Evolutionary conservation across 2,329 filamentous ascomycete genomes (phyloP), one percentile per base, ranked within the genome.

Genomic region (Neofusicoccum ribis): DNA sequence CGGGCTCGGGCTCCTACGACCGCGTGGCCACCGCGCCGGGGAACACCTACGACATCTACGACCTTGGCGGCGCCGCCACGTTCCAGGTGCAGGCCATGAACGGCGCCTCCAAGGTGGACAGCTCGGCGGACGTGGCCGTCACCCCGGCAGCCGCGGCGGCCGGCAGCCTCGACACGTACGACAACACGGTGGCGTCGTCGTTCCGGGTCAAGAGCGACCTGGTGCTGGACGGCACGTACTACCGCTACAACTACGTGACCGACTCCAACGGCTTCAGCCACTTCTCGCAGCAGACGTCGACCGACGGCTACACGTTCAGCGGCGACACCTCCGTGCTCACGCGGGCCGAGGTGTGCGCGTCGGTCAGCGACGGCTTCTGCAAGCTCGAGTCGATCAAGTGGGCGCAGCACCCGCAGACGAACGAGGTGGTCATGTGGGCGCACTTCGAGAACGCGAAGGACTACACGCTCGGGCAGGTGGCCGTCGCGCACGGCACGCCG

Each of bases 231-330:
- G 39, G 41, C 7, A 36, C 54, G 20, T 70, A 69, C 60, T 70
- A 70, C 64, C 65, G 63, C 5, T 69, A 70, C 65, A 69, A 67
- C 44, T 70, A 68, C 50, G 65, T 68, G 31, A 62, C 64, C 5
- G 62, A 64, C 23, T 34, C 63, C 5, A 67, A 69, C 9, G 67
- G 67, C 3, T 65, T 65, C 59, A 67, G 68, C 23, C 65, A 66
- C 34, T 67, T 70, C 17, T 64, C 68, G 1, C 66, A 68, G 52
- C 68, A 69, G 47, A 70, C 69, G 2, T 70, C 69, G 3, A 41
- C 58, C 7, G 67, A 70, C 7, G 68, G 69, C 34, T 67, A 69
- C 49, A 67, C 65, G 6, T 70, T 70, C 59, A 64, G 23, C 0
- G 68, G 69, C 37, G 66, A 69, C 63, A 70, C 66, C 51, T 67